phyloP scores from a whole-genome alignment of 345 rosid genomes.

The Euphorbia lathyris region DNA sequence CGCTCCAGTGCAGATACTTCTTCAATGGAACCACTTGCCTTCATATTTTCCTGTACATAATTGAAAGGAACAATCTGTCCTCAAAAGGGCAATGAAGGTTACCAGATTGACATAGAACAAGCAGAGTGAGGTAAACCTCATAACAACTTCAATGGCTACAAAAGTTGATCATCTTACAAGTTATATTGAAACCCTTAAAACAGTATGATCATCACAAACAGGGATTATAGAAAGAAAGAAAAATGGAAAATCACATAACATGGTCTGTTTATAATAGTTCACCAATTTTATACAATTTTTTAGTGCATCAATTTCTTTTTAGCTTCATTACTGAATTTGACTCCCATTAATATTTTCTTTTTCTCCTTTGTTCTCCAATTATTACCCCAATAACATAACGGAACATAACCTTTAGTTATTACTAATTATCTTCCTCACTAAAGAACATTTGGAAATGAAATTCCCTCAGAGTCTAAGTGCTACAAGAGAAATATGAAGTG shows the following conservation, averaged over 20 bases:
- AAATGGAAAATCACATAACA: not conserved
- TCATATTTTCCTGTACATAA: conserved; percentile 53
- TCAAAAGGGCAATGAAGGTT: not conserved
- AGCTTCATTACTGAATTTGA: not conserved
- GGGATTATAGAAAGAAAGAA: not conserved
- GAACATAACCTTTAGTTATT: not conserved
- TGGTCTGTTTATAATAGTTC: not conserved
- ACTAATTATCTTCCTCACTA: not conserved
- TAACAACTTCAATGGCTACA: not conserved
- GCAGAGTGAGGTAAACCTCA: too few relatives aligned
- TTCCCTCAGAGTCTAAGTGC: not conserved
- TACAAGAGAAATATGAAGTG: not conserved
- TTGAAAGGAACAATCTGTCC: not conserved
- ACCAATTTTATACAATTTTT: not conserved
- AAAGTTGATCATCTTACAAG: not conserved
- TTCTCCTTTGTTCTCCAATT: not conserved
- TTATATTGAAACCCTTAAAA: not conserved
- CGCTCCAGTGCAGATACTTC: conserved; percentile 58
- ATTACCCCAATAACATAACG: not conserved
- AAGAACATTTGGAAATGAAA: not conserved
- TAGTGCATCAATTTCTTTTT: not conserved
- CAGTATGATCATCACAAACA: not conserved
- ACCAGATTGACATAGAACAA: not conserved
- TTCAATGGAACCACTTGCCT: conserved; percentile 22
- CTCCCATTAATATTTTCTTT: not conserved